A percentile compares a stretch with the other conserved stretches of the same genome.
Conservation (phyloP, 2,329 filamentous ascomycete species). For the Mycosphaerella sp. region DNA sequence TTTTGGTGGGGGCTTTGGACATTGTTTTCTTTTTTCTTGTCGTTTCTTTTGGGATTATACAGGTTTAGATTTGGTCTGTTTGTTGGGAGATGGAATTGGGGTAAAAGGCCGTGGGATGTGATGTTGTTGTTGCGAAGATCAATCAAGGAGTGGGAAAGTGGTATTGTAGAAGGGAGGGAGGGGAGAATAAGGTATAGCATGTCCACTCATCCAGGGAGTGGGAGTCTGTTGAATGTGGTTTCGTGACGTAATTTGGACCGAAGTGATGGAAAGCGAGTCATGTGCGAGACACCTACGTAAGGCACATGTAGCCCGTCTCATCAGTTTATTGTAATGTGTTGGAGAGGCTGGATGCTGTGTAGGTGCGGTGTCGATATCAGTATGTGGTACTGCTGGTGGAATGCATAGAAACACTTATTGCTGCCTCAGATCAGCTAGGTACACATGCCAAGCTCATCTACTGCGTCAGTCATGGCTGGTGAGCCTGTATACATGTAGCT, state of each 20-base stretch:
- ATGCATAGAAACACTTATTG: too few relatives aligned
- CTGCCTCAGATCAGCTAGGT: too few relatives aligned
- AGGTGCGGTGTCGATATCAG: too few relatives aligned
- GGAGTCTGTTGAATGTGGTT: background rate
- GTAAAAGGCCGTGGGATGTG: background rate
- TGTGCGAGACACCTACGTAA: constrained; percentile 7
- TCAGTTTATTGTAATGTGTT: constrained; percentile 5
- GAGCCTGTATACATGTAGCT: too few relatives aligned
- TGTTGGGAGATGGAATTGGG: background rate
- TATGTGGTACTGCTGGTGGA: too few relatives aligned
- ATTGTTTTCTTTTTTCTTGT: background rate
- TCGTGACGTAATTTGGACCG: constrained; percentile 2
- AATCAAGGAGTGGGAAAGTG: background rate
- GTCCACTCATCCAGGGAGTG: too few relatives aligned
- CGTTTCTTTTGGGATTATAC: background rate
- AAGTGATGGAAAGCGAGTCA: constrained; percentile 2
- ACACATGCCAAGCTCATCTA: too few relatives aligned
- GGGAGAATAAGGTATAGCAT: background rate
- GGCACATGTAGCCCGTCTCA: background rate
- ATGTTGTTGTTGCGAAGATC: background rate
- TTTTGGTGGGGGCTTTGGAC: constrained; percentile 9
- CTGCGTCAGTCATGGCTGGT: too few relatives aligned
- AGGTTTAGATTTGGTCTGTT: background rate
- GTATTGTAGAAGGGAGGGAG: background rate
- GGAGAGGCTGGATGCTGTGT: too few relatives aligned